Conservation (phyloP, 805 yeast species). For the Tetrapisispora phaffii region DNA sequence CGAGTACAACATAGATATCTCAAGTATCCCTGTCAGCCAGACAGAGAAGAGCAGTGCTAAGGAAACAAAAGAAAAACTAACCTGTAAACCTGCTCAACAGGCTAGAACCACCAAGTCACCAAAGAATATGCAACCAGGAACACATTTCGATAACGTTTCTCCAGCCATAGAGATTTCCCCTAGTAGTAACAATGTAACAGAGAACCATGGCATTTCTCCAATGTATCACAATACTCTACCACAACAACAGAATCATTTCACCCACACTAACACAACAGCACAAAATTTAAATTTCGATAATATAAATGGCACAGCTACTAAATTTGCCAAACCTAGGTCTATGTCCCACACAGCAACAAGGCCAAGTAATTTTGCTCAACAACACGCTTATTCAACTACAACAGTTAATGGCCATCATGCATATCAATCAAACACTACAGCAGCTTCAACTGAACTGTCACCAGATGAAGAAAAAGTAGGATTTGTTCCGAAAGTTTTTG, state of each 20-base stretch:
- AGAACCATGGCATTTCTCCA: neutral
- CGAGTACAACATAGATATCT: slow-evolving; percentile 1
- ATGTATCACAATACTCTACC: neutral
- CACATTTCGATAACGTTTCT: neutral
- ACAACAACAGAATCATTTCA: neutral
- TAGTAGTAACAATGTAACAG: neutral
- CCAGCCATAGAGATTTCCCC: neutral
- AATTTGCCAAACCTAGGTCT: slow-evolving; percentile 20
- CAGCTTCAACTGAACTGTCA: neutral
- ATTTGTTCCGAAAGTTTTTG: slow-evolving; percentile 29
- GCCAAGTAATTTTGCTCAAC: slow-evolving; percentile 5
- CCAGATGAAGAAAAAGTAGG: slow-evolving; percentile 25
- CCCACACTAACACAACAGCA: neutral
- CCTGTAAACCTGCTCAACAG: neutral
- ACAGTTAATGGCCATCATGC: neutral
- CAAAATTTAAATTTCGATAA: neutral
- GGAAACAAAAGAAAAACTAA: neutral
- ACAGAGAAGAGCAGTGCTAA: neutral
- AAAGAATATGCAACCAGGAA: neutral
- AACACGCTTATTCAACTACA: neutral
- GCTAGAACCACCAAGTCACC: neutral
- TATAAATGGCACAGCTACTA: neutral
- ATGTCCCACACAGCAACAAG: slow-evolving; percentile 20
- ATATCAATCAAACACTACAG: neutral
- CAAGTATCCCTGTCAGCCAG: neutral